Percentiles rank a stretch among this genome's conserved stretches.
These are phyloP conservation scores for Schizonepeta tenuifolia DNA, from an alignment of 257 asterid genomes.

Conservation along the genomic window DNA sequence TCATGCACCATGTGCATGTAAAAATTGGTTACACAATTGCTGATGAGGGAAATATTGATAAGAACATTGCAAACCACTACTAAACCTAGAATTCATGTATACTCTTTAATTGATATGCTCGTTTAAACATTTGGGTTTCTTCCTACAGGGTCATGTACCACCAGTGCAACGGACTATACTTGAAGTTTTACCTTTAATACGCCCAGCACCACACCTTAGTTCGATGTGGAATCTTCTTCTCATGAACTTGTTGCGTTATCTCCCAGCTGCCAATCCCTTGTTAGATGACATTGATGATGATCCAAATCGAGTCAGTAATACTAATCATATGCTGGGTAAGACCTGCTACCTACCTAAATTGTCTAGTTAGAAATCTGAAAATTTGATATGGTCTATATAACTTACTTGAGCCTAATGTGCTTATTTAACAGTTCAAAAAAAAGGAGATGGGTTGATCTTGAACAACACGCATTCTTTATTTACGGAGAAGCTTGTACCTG, in stretches of 20 bases:
- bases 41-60: slow-evolving; percentile 22
- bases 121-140: slow-evolving; percentile 26
- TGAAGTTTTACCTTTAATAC: slow-evolving; percentile 71
- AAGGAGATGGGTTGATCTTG: slow-evolving; percentile 45
- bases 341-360: slow-evolving; percentile 23
- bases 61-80: slow-evolving; percentile 25
- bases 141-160: slow-evolving; percentile 78
- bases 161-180: slow-evolving; percentile 83
- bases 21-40: slow-evolving; percentile 24
- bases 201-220: slow-evolving; percentile 79
- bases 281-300: slow-evolving; percentile 53
- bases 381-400: slow-evolving; percentile 28
- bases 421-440: slow-evolving; percentile 45
- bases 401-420: slow-evolving; percentile 42
- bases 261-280: slow-evolving; percentile 72
- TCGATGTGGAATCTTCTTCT: slow-evolving; percentile 85
- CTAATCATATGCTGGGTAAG: slow-evolving; percentile 43
- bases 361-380: slow-evolving; percentile 25
- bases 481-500: slow-evolving; percentile 84
- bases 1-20: slow-evolving; percentile 12
- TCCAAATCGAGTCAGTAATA: slow-evolving; percentile 38
- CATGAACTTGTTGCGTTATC: slow-evolving; percentile 64
- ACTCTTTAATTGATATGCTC: slow-evolving; percentile 20
- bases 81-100: slow-evolving; percentile 27
- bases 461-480: slow-evolving; percentile 56